Evolutionary conservation across 2,329 filamentous ascomycete species (phyloP), one percentile per base, ranked within the genome.

Genomic region (Microascus cirrosus): DNA sequence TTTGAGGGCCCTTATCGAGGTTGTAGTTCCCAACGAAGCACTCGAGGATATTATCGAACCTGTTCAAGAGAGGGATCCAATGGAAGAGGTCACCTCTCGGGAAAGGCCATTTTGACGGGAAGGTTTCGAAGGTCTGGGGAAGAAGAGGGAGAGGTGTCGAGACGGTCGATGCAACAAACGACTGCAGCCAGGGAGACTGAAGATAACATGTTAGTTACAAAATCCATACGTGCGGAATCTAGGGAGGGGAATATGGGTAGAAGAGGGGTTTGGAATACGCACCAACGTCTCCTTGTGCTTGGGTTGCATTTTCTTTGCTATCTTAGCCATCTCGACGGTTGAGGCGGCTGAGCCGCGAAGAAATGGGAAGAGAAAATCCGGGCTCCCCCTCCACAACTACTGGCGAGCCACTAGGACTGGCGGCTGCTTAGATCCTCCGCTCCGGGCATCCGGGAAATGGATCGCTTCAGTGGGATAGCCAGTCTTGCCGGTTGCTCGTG

Each of bases 61-160:
- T 86, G 71, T 99, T 95, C 60, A 99, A 75, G 25, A 96, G 81
- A 32, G 89, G 86, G 63, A 99, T 96, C 95, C 95, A 99, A 77
- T 99, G 93, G 70, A 97, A 97, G 34, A 97, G 77, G 70, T 99
- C 94, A 60, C 94, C 95, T 70, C 93, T 84, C 45, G 93, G 93
- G 67, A 97, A 95, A 2, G 92, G 91, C 94, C 94, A 99, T 80
- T 86, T 80, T 62, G 86, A 85, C 59, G 93, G 91, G 69, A 97
- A 97, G 58, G 81, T 82, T 65, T 80, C 79, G 63, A 99, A 86
- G 63, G 87, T 83, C 65, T 82, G 76, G 64, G 90, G 89, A 63
- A 99, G 80, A 69, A 89, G 82, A 66, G 87, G 85, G 66, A 96
- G 75, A 54, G 90, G 82, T 63, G 82, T 78, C 59, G 80, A 80